These are phyloP conservation scores for Pythium guiyangense DNA, from an alignment of 352 stramenopile species.

Conservation along the genomic window DNA sequence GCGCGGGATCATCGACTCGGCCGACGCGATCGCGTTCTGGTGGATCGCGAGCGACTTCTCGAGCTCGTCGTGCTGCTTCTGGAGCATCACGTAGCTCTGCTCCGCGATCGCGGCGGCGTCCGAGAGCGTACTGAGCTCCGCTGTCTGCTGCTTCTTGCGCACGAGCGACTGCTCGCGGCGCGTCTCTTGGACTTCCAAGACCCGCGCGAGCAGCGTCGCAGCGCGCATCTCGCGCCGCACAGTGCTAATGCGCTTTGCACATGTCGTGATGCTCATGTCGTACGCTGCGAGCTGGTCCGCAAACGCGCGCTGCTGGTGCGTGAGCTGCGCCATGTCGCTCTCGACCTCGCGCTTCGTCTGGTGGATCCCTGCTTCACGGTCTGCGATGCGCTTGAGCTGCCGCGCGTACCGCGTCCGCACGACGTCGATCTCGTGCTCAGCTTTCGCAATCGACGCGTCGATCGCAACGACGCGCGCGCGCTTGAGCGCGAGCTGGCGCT, in stretches of 20 bases:
- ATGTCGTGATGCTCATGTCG: slow-evolving; percentile 33
- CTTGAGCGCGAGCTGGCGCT: slow-evolving; percentile 62
- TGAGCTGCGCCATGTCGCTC: slow-evolving; percentile 52
- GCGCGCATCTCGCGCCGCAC: slow-evolving; percentile 73
- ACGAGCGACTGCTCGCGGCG: slow-evolving; percentile 57
- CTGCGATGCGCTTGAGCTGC: slow-evolving; percentile 74
- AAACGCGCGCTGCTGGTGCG: slow-evolving; percentile 52
- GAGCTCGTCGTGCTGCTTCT: slow-evolving; percentile 70
- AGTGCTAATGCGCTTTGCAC: slow-evolving; percentile 50
- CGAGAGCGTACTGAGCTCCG: slow-evolving; percentile 60
- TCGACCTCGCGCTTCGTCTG: slow-evolving; percentile 78
- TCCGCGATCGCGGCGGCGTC: slow-evolving; percentile 69
- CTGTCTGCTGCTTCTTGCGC: slow-evolving; percentile 71
- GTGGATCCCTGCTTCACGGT: slow-evolving; percentile 66
- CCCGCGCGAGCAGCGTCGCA: slow-evolving; percentile 48
- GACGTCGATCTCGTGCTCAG: slow-evolving; percentile 70
- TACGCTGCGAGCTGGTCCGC: slow-evolving; percentile 50
- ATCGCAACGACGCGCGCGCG: slow-evolving; percentile 51
- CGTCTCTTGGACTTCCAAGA: slow-evolving; percentile 73
- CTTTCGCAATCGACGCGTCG: slow-evolving; percentile 61
- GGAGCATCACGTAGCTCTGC: slow-evolving; percentile 69
- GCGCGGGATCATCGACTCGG: slow-evolving; percentile 70
- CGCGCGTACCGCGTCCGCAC: slow-evolving; percentile 71
- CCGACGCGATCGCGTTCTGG: slow-evolving; percentile 77
- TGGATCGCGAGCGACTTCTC: slow-evolving; percentile 71